These are phyloP conservation scores for Rosa persica DNA, from an alignment of 306 rosid species.

Conservation along the genomic window DNA sequence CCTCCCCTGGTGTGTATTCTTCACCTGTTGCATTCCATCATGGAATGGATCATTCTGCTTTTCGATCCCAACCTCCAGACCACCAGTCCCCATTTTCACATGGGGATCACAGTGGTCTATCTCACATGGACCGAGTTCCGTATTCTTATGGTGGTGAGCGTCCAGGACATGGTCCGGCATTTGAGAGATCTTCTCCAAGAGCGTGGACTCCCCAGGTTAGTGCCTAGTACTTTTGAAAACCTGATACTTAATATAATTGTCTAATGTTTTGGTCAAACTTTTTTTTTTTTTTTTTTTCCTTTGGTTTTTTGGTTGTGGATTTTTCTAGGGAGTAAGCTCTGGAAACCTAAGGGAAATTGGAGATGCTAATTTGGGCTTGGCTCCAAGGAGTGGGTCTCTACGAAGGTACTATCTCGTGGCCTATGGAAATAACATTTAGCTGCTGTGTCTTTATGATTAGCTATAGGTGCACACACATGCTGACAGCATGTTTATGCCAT, in stretches of 20 bases:
- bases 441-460: neutral
- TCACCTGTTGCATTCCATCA: conserved; percentile 59
- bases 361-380: conserved; percentile 46
- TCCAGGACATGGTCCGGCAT: conserved; percentile 36
- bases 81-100: conserved; percentile 57
- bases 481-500: neutral
- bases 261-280: neutral
- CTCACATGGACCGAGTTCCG: conserved; percentile 65
- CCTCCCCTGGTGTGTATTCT: conserved; percentile 63
- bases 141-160: conserved; percentile 55
- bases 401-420: conserved; percentile 45
- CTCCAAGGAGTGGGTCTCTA: conserved; percentile 52
- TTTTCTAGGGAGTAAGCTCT: conserved; percentile 55
- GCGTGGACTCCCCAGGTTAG: conserved; percentile 66
- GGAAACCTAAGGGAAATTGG: conserved; percentile 53
- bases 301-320: conserved; percentile 14
- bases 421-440: neutral
- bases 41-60: conserved; percentile 58
- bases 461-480: neutral
- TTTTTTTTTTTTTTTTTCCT: neutral
- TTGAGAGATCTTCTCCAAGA: conserved; percentile 74
- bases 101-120: conserved; percentile 50
- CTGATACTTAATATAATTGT: neutral
- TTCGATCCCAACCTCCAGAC: conserved; percentile 55
- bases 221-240: conserved; percentile 19